phyloP scores from a whole-genome alignment of 192 early-diverging fungal species.

The Coemansia sp. region DNA sequence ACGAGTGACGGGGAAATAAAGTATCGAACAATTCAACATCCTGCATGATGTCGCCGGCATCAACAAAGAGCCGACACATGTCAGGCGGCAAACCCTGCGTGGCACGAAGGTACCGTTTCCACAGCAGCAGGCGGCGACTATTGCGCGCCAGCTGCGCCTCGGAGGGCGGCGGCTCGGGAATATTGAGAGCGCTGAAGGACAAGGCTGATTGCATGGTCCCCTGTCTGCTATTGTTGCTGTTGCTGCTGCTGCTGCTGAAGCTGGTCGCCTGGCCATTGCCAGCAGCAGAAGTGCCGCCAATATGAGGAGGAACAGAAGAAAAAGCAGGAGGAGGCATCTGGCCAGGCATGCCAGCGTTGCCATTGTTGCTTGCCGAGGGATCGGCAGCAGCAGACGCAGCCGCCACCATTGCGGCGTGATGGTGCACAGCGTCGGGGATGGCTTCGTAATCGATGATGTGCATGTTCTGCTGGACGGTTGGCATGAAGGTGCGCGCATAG shows the following conservation, averaged over 20 bases:
- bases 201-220: neutral
- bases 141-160: slow-evolving; percentile 47
- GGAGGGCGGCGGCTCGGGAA: slow-evolving; percentile 50
- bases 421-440: slow-evolving; percentile 12
- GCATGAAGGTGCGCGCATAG: slow-evolving; percentile 38
- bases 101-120: slow-evolving; percentile 32
- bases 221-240: slow-evolving; percentile 1
- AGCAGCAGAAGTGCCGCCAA: too few relatives aligned
- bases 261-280: too few relatives aligned
- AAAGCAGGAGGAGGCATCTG: neutral
- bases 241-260: slow-evolving; percentile 6
- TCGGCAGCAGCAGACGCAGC: slow-evolving; percentile 14
- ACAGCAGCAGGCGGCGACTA: slow-evolving; percentile 34
- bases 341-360: neutral
- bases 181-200: slow-evolving; percentile 31
- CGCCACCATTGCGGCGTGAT: neutral
- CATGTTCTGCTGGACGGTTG: slow-evolving; percentile 35
- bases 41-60: slow-evolving; percentile 44
- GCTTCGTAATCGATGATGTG: slow-evolving; percentile 52
- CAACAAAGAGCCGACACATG: slow-evolving; percentile 50
- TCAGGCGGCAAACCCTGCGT: slow-evolving; percentile 32
- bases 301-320: too few relatives aligned
- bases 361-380: too few relatives aligned
- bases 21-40: slow-evolving; percentile 24
- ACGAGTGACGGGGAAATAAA: slow-evolving; percentile 19